Base-by-base conservation (phyloP, 1,284 basidiomycete species). In the Trichosporon sp. region DNA sequence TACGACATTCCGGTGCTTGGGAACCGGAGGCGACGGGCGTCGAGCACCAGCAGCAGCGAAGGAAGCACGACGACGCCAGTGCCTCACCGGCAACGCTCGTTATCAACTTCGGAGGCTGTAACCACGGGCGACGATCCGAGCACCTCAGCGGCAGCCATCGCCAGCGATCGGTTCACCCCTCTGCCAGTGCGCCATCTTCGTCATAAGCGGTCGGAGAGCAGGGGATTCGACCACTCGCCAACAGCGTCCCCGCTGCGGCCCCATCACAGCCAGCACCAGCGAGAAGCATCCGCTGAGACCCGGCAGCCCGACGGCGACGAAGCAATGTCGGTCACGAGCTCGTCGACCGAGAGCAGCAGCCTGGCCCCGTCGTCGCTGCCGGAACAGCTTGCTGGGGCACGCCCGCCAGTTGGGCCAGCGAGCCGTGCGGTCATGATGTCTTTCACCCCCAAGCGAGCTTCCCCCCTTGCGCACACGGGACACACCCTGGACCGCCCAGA, bases 1-100 rank as follows among this genome's bases (percentile, higher is more conserved):
- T 82, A 82, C 73, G 80, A 80, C 70, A 77, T 82, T 13, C 77
- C 78, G 4, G 69, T 77, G 12, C 68, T 68, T 8, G 47, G 31
- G 2, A 44, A 64, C 12, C 63, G 66, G 2, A 21, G 66, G 11
- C 38, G 65, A 23, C 63, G 65, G 1, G 60, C n/a, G 8, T 65
- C 62, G 7, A 70, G 62, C 62, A n/a, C n/a, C n/a, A 70, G 65
- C 56, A 65, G n/a, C 38, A 70, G 31, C 18, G 53, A 60, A 11
- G 38, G 31, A 21, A 62, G 62, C 23, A 42, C 56, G 1, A 25
- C 60, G 7, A 7, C 18, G 8, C 51, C 44, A 5, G 51, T 35
- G 12, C 44, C 15, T 31, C 27, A 31, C n/a, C 66, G 69, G 21
- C 68, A 65, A 18, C 66, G 69, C 0, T 53, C 68, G 15, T 47